phyloP scores from a whole-genome alignment of 345 rosid genomes.

The Chamaenerion angustifolium region DNA sequence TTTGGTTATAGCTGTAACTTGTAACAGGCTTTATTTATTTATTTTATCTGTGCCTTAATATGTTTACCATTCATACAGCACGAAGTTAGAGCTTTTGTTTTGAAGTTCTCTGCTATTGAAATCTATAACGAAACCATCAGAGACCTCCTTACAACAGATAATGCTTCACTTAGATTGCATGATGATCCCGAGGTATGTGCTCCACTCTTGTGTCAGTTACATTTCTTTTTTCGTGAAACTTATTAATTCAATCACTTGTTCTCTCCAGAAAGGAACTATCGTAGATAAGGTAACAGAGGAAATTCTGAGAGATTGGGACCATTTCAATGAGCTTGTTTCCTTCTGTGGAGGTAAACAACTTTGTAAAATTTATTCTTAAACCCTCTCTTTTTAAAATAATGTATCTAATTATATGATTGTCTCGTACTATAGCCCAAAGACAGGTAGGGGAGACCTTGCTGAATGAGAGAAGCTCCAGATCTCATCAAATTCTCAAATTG shows the following conservation, averaged over 20 bases:
- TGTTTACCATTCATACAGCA: slow-evolving; percentile 29
- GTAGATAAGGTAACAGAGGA: too few species aligned
- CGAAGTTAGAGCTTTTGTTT: slow-evolving; percentile 78
- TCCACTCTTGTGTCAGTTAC: neutral
- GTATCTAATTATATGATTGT: neutral
- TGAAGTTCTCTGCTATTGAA: slow-evolving; percentile 92
- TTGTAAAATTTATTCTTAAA: slow-evolving; percentile 44
- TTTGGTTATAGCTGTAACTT: too few species aligned
- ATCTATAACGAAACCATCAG: slow-evolving; percentile 89
- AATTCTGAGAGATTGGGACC: slow-evolving; percentile 69
- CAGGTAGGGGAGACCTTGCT: slow-evolving; percentile 48
- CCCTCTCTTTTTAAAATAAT: neutral
- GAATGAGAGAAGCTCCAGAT: slow-evolving; percentile 95
- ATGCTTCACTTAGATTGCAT: slow-evolving; percentile 62
- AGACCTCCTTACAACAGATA: slow-evolving; percentile 67
- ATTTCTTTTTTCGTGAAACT: neutral
- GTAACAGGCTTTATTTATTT: too few species aligned
- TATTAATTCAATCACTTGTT: slow-evolving; percentile 11
- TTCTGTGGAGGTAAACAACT: slow-evolving; percentile 72
- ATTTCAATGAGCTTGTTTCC: slow-evolving; percentile 71
- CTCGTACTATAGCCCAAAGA: neutral
- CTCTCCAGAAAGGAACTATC: slow-evolving; percentile 61
- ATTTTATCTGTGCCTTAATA: neutral
- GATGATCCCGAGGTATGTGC: slow-evolving; percentile 86
- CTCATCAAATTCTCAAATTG: slow-evolving; percentile 96